Conservation (phyloP, 305 asterid species). For the Withania somnifera region DNA sequence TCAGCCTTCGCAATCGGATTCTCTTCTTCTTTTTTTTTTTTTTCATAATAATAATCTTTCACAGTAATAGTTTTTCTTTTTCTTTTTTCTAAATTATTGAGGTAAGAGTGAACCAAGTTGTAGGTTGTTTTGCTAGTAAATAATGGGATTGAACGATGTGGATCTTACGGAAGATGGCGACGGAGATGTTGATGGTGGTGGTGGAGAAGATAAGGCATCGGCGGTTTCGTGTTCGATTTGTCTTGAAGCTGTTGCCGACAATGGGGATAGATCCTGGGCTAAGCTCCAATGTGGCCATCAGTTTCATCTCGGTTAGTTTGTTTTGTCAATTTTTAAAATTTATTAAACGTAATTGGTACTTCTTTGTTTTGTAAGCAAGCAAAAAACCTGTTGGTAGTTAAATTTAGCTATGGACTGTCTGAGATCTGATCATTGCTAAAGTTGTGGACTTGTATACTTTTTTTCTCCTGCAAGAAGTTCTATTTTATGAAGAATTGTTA, state of each 20-base stretch:
- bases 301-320: conserved; percentile 35
- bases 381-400: neutral
- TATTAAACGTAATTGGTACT: neutral
- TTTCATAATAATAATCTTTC: no score
- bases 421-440: conserved; percentile 4
- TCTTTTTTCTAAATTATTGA: neutral
- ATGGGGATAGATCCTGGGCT: conserved; percentile 38
- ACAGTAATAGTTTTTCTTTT: no score
- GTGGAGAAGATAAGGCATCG: conserved; percentile 15
- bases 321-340: neutral
- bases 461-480: neutral
- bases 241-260: conserved; percentile 28
- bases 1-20: neutral
- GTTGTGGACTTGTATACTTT: neutral
- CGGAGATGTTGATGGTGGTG: conserved; percentile 9
- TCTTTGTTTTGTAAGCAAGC: neutral
- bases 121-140: neutral
- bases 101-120: neutral
- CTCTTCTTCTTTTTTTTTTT: neutral
- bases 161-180: conserved; percentile 19
- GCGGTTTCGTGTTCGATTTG: conserved; percentile 36
- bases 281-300: conserved; percentile 44
- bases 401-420: neutral
- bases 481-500: neutral
- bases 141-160: conserved; percentile 30